phyloP scores from a whole-genome alignment of 1,139 yeast species.

The Suhomyces yuchorum region DNA sequence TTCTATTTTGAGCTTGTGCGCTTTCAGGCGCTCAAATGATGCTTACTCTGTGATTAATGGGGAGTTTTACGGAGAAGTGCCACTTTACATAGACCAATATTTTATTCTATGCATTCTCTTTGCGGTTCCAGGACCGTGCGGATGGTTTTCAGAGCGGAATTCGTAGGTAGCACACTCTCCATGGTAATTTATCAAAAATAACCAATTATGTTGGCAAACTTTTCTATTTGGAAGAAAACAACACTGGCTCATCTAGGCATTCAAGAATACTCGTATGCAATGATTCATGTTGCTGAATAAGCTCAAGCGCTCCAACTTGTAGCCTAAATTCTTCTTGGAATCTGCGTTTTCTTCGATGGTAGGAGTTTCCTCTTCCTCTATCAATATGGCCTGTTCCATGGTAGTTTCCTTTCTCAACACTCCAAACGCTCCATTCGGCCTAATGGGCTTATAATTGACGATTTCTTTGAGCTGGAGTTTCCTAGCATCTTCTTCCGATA shows the following conservation, averaged over 20 bases:
- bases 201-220: too few species aligned
- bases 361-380: constrained; percentile 15
- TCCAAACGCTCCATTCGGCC: constrained; percentile 9
- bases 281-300: constrained; percentile 16
- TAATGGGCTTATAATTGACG: constrained; percentile 9
- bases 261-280: constrained; percentile 17
- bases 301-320: constrained; percentile 11
- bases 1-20: too few species aligned
- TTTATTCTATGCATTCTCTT: too few species aligned
- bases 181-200: too few species aligned
- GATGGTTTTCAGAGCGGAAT: too few species aligned
- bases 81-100: too few species aligned
- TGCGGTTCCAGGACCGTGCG: too few species aligned
- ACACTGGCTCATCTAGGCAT: constrained; percentile 10
- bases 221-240: too few species aligned
- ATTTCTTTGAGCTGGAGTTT: constrained; percentile 6
- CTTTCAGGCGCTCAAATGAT: too few species aligned
- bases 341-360: constrained; percentile 5
- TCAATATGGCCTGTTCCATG: constrained; percentile 5
- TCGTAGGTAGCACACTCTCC: too few species aligned
- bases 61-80: too few species aligned
- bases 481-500: constrained; percentile 7
- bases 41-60: too few species aligned
- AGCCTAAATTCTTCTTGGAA: constrained; percentile 14
- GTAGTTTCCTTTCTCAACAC: constrained; percentile 14